phyloP scores from a whole-genome alignment of 805 yeast genomes.

The Kregervanrija fluxuum region DNA sequence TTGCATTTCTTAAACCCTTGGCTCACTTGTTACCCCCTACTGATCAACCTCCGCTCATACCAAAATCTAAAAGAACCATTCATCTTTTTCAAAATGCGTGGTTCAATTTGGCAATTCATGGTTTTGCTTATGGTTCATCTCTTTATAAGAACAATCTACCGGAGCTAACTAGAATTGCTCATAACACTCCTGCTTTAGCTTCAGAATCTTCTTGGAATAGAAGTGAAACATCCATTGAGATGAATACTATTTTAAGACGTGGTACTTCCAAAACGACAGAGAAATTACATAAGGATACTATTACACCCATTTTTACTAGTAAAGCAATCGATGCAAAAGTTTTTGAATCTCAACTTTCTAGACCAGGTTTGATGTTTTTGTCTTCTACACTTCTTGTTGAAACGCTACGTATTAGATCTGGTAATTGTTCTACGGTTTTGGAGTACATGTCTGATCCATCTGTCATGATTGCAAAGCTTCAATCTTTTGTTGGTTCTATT shows the following conservation, averaged over 20 bases:
- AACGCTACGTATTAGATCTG: slow-evolving; percentile 66
- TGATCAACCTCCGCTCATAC: slow-evolving; percentile 34
- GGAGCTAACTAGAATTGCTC: slow-evolving; percentile 66
- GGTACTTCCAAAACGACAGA: slow-evolving; percentile 81
- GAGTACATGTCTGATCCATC: slow-evolving; percentile 85
- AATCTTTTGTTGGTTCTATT: slow-evolving; percentile 58
- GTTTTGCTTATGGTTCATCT: slow-evolving; percentile 55
- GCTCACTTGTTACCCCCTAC: slow-evolving; percentile 65
- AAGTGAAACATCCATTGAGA: slow-evolving; percentile 85
- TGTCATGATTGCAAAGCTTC: slow-evolving; percentile 57
- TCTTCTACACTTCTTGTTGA: slow-evolving; percentile 79
- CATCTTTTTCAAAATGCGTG: slow-evolving; percentile 78
- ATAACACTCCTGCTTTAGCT: slow-evolving; percentile 81
- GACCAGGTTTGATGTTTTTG: slow-evolving; percentile 79
- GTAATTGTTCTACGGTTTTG: slow-evolving; percentile 72
- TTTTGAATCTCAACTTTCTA: slow-evolving; percentile 44
- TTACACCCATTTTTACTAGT: slow-evolving; percentile 42
- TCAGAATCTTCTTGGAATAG: slow-evolving; percentile 73
- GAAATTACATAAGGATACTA: slow-evolving; percentile 61
- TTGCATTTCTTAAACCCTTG: slow-evolving; percentile 59
- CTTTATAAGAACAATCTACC: slow-evolving; percentile 39
- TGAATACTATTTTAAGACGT: slow-evolving; percentile 83
- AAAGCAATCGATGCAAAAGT: slow-evolving; percentile 39
- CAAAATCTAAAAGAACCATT: slow-evolving; percentile 43
- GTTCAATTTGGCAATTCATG: slow-evolving; percentile 92